phyloP scores from a whole-genome alignment of 306 rosid genomes.

The Inga leiocalycina region DNA sequence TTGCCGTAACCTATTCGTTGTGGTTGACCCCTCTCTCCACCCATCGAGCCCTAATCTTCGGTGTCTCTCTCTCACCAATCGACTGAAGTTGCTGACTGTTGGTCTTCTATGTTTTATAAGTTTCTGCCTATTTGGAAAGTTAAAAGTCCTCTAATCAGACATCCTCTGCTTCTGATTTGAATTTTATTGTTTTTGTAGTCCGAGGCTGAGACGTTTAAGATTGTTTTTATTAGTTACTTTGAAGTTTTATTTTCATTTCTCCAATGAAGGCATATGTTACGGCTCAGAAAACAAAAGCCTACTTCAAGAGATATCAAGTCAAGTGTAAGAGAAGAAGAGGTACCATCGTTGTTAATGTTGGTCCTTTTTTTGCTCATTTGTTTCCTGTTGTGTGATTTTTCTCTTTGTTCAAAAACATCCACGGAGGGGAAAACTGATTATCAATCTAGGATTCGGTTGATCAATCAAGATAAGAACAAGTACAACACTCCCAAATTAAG shows the following conservation, averaged over 20 bases:
- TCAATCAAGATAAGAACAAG: conserved; percentile 90
- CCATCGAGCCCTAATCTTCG: no score
- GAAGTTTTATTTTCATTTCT: neutral
- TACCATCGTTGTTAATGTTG: neutral
- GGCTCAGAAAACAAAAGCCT: conserved; percentile 46
- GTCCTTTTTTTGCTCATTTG: neutral
- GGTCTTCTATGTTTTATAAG: no score
- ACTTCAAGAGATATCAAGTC: conserved; percentile 51
- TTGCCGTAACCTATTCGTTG: no score
- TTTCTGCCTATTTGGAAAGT: no score
- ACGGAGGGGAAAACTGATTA: conserved; percentile 94
- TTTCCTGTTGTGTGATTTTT: neutral
- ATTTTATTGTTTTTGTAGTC: neutral
- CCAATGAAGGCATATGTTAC: conserved; percentile 30
- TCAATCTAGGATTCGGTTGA: conserved; percentile 68
- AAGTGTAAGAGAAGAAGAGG: conserved; percentile 57
- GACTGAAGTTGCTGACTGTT: no score
- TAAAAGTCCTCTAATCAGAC: no score
- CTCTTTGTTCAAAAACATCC: neutral
- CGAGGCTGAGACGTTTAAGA: neutral
- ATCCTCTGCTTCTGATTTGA: neutral
- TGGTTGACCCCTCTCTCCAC: no score
- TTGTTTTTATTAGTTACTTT: neutral
- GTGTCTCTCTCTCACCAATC: no score
- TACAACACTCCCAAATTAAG: conserved; percentile 69